phyloP scores from a whole-genome alignment of 208 protist species.

The Angomonas desouzai region DNA sequence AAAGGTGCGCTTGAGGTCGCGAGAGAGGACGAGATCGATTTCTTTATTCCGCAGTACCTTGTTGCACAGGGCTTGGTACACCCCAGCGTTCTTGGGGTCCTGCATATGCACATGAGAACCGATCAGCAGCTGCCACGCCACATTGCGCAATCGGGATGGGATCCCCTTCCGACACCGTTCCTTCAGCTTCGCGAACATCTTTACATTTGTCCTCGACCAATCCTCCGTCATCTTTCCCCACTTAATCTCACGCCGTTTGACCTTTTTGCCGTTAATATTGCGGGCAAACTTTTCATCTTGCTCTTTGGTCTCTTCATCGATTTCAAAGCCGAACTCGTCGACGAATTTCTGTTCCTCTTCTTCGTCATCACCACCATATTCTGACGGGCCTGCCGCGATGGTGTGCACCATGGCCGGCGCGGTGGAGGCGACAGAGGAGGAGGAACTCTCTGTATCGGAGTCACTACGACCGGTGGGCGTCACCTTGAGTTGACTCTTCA shows the following conservation, averaged over 20 bases:
- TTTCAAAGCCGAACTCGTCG: slow-evolving; percentile 88
- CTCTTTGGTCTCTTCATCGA: slow-evolving; percentile 63
- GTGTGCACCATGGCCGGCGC: neutral
- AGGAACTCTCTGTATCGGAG: slow-evolving; percentile 32
- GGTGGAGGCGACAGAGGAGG: neutral
- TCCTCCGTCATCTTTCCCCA: slow-evolving; percentile 86
- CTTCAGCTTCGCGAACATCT: slow-evolving; percentile 80
- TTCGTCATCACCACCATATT: slow-evolving; percentile 24
- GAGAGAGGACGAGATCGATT: slow-evolving; percentile 58
- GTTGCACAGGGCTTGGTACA: slow-evolving; percentile 61
- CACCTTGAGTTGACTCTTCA: slow-evolving; percentile 36
- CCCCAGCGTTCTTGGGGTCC: slow-evolving; percentile 59
- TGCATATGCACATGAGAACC: slow-evolving; percentile 71
- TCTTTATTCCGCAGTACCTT: slow-evolving; percentile 67
- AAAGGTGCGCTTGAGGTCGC: slow-evolving; percentile 87
- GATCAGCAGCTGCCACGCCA: slow-evolving; percentile 86
- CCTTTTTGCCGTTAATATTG: slow-evolving; percentile 60
- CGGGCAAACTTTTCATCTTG: slow-evolving; percentile 61
- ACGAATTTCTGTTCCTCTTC: slow-evolving; percentile 73
- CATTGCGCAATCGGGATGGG: slow-evolving; percentile 67
- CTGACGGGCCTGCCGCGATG: slow-evolving; percentile 13
- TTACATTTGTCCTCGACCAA: slow-evolving; percentile 71
- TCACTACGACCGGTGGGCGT: slow-evolving; percentile 50
- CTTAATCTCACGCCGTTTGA: slow-evolving; percentile 80
- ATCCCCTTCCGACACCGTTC: slow-evolving; percentile 89